Percentiles rank a stretch among this genome's conserved stretches.
Conservation (phyloP, 352 stramenopile genomes). For the Globisporangium emineosum region DNA sequence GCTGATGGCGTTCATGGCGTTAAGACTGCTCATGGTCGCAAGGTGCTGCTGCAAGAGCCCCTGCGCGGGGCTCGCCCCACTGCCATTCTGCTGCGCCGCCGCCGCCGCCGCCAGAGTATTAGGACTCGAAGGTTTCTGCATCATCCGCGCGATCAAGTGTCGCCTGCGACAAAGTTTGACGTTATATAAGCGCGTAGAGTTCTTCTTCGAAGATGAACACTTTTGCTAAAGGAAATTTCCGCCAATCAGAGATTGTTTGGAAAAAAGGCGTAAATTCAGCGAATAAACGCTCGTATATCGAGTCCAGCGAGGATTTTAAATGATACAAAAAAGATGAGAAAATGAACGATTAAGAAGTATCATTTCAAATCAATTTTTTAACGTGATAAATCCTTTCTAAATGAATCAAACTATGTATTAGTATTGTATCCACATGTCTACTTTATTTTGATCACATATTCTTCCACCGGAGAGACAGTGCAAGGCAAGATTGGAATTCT, state of each 20-base stretch:
- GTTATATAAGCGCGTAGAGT: conserved; percentile 41
- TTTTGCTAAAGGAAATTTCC: neutral
- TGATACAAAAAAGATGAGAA: neutral
- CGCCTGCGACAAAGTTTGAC: conserved; percentile 52
- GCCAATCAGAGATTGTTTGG: neutral
- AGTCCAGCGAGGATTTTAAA: neutral
- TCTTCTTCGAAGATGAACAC: too few relatives aligned
- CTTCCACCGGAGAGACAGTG: neutral
- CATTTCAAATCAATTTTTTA: too few relatives aligned
- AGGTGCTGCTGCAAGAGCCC: conserved; percentile 18
- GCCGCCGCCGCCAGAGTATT: conserved; percentile 39
- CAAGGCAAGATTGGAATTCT: conserved; percentile 3
- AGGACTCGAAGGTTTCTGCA: conserved; percentile 83
- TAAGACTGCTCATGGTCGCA: conserved; percentile 22
- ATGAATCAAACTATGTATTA: neutral
- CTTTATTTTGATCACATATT: conserved; percentile 9
- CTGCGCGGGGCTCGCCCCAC: conserved; percentile 7
- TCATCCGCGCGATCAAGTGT: conserved; percentile 18
- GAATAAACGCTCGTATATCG: neutral
- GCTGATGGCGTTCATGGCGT: conserved; percentile 17
- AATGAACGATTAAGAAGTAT: too few relatives aligned
- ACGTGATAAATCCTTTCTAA: too few relatives aligned
- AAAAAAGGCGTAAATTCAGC: neutral
- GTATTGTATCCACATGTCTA: neutral
- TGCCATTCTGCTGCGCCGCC: conserved; percentile 19